A percentile compares a stretch with the other conserved stretches of the same genome.
These are phyloP conservation scores for Linnemannia hyalina DNA, from an alignment of 192 early-diverging fungal species.

Conservation along the genomic window DNA sequence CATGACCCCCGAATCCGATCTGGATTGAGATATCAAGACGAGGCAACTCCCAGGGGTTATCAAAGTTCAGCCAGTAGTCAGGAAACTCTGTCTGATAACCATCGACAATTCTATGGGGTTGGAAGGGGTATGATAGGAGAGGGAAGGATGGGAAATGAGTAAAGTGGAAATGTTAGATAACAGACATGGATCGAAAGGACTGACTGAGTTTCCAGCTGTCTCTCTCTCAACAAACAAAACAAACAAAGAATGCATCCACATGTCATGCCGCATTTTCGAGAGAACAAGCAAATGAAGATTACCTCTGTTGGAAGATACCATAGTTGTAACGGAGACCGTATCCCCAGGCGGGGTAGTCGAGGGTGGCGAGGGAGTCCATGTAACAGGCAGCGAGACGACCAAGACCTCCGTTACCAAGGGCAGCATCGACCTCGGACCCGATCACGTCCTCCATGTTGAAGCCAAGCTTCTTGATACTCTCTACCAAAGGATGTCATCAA, in stretches of 20 bases:
- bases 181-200: neutral
- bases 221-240: neutral
- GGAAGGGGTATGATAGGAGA: neutral
- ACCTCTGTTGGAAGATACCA: constrained; percentile 98
- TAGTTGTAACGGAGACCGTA: constrained; percentile 98
- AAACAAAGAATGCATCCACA: neutral
- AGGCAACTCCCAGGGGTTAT: constrained; percentile 98
- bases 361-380: constrained; percentile 95
- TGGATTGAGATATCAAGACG: constrained; percentile 93
- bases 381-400: constrained; percentile 98
- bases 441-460: constrained; percentile 95
- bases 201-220: neutral
- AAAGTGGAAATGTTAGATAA: neutral
- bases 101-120: constrained; percentile 77
- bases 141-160: neutral
- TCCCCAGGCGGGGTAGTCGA: constrained; percentile 96
- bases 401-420: constrained; percentile 97
- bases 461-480: constrained; percentile 79
- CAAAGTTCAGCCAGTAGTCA: constrained; percentile 97
- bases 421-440: constrained; percentile 95
- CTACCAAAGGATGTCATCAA: constrained; percentile 30
- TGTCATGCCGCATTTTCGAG: neutral
- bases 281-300: neutral
- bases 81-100: constrained; percentile 96
- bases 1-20: constrained; percentile 91